These are phyloP conservation scores for Cicer yamashitae DNA, from an alignment of 306 rosid genomes.

Conservation along the genomic window DNA sequence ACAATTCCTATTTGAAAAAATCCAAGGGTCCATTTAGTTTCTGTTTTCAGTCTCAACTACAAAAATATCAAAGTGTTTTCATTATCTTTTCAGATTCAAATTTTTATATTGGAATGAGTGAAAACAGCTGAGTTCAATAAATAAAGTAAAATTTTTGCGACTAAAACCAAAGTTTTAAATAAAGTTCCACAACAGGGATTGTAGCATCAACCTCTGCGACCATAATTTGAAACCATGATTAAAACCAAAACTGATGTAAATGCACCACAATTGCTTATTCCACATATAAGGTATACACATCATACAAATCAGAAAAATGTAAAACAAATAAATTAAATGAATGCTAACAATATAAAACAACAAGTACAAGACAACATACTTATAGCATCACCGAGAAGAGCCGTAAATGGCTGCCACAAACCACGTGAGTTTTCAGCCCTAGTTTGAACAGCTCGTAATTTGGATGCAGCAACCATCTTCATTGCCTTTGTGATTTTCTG, in stretches of 20 bases:
- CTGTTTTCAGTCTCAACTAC: background rate
- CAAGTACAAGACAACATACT: slow-evolving; percentile 51
- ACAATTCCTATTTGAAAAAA: slow-evolving; percentile 31
- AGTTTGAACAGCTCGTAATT: slow-evolving; percentile 84
- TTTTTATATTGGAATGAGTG: background rate
- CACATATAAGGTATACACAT: background rate
- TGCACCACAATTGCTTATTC: no score
- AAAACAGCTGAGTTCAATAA: background rate
- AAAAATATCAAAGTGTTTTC: background rate
- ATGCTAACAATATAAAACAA: background rate
- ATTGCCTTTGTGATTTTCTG: slow-evolving; percentile 99
- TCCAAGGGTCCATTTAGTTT: background rate
- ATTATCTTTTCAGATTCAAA: background rate
- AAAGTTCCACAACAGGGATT: background rate
- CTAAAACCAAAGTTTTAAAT: background rate
- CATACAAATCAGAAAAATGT: background rate
- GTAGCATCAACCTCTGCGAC: background rate
- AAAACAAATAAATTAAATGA: background rate
- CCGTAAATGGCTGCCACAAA: slow-evolving; percentile 96
- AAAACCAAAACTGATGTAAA: no score
- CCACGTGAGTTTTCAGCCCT: slow-evolving; percentile 95
- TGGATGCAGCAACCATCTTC: slow-evolving; percentile 99
- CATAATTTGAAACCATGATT: no score
- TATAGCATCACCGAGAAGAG: slow-evolving; percentile 89
- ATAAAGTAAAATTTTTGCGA: background rate